Conservation (phyloP, 1,139 yeast species). For the Candida pseudoviswanathii region DNA sequence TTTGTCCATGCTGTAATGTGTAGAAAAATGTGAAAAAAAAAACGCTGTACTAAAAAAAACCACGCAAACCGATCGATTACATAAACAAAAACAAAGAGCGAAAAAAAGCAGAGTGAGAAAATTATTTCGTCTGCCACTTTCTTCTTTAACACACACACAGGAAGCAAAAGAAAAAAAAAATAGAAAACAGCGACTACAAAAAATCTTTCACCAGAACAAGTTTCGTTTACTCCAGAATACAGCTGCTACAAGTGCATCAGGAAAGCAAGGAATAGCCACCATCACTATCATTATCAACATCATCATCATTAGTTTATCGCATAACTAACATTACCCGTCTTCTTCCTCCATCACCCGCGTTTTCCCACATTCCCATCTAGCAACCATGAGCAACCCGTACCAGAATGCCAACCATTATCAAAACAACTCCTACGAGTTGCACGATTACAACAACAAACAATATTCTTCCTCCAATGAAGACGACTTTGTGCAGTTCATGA, state of each 20-base stretch:
- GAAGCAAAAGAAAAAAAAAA: no score
- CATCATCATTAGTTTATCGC: neutral
- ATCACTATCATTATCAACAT: neutral
- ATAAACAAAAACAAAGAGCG: neutral
- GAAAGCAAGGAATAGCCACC: no score
- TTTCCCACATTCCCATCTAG: neutral
- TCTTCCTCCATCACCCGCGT: neutral
- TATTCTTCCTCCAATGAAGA: constrained; percentile 33
- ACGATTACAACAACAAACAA: constrained; percentile 28
- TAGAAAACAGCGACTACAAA: no score
- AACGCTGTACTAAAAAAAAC: no score
- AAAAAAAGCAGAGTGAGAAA: neutral
- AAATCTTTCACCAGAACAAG: no score
- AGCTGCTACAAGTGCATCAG: no score
- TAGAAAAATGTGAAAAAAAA: no score
- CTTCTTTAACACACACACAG: no score
- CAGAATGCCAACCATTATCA: constrained; percentile 14
- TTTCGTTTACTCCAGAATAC: no score
- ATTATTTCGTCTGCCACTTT: no score
- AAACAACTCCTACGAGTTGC: constrained; percentile 28
- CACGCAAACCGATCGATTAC: neutral
- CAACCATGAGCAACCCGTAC: constrained; percentile 31
- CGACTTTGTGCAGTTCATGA: constrained; percentile 79
- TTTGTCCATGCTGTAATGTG: no score
- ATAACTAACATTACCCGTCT: no score